A percentile compares a stretch with the other conserved stretches of the same genome.
Evolutionary conservation across 2,329 filamentous ascomycete species (phyloP).

Genomic region (Microdochium paspali): DNA sequence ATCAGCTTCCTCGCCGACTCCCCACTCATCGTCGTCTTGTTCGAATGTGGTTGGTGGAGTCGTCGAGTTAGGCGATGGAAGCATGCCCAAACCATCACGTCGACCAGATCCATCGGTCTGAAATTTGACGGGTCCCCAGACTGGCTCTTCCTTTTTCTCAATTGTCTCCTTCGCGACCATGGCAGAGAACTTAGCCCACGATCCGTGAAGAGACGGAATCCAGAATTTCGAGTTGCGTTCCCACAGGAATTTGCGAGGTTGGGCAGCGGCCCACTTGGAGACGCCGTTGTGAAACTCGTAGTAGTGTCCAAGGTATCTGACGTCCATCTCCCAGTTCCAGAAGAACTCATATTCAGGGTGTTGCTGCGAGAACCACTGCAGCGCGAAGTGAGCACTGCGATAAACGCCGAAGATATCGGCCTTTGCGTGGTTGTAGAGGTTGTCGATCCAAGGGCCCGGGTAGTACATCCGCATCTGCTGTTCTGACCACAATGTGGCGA

Average conservation of each 20-base stretch:
- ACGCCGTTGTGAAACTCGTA: constrained; percentile 48
- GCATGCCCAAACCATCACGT: constrained; percentile 32
- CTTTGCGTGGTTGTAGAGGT: constrained; percentile 25
- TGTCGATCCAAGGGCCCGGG: constrained; percentile 44
- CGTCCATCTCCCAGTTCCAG: constrained; percentile 40
- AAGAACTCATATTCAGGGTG: constrained; percentile 36
- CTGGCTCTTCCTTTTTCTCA: constrained; percentile 22
- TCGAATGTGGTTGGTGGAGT: constrained; percentile 49
- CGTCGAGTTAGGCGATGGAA: constrained; percentile 46
- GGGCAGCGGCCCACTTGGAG: constrained; percentile 42
- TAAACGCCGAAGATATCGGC: constrained; percentile 45
- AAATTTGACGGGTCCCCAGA: constrained; percentile 49
- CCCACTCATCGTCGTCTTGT: constrained; percentile 55
- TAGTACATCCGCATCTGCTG: constrained; percentile 58
- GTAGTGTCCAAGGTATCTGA: constrained; percentile 31
- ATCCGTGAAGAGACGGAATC: constrained; percentile 44
- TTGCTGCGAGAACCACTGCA: constrained; percentile 34
- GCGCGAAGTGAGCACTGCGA: constrained; percentile 30
- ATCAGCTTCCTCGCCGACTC: constrained; percentile 47
- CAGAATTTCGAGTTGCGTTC: constrained; percentile 54
- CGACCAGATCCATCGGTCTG: constrained; percentile 3
- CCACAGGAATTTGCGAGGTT: constrained; percentile 53
- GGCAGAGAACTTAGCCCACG: constrained; percentile 45
- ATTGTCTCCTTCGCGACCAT: constrained; percentile 44
- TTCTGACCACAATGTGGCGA: constrained; percentile 61